Conservation (phyloP, 31 red algal genomes). For the Asparagopsis taxiformis region DNA sequence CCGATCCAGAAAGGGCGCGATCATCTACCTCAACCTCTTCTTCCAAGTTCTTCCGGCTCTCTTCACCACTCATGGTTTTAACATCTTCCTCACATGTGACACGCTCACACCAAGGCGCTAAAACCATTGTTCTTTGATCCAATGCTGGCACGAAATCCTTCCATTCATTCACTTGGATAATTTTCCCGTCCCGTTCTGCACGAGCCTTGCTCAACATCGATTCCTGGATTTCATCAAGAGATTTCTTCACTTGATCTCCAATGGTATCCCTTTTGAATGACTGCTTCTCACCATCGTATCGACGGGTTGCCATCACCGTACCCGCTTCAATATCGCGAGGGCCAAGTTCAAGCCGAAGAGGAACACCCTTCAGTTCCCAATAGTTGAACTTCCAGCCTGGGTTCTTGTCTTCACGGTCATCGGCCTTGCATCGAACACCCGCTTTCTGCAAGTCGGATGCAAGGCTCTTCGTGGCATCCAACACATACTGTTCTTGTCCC, state of each 20-base stretch:
- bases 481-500: slow-evolving; percentile 48
- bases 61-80: slow-evolving; percentile 67
- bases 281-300: slow-evolving; percentile 66
- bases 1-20: slow-evolving; percentile 67
- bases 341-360: slow-evolving; percentile 90
- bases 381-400: slow-evolving; percentile 96
- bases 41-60: slow-evolving; percentile 36
- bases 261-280: slow-evolving; percentile 26
- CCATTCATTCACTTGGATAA: slow-evolving; percentile 69
- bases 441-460: slow-evolving; percentile 42
- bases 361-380: slow-evolving; percentile 93
- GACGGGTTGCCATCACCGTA: slow-evolving; percentile 43
- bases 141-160: slow-evolving; percentile 77
- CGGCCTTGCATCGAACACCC: slow-evolving; percentile 72
- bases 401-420: slow-evolving; percentile 78
- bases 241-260: slow-evolving; percentile 18
- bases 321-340: slow-evolving; percentile 81
- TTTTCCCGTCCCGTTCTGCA: slow-evolving; percentile 46
- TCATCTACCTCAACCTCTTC: slow-evolving; percentile 65
- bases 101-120: slow-evolving; percentile 86
- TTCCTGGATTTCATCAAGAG: slow-evolving; percentile 76
- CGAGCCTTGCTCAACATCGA: slow-evolving; percentile 68
- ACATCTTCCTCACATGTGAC: slow-evolving; percentile 89
- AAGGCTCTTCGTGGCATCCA: slow-evolving; percentile 26
- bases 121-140: slow-evolving; percentile 62